Evolutionary conservation across 805 yeast species (phyloP).

Genomic region (Yarrowia porcina): DNA sequence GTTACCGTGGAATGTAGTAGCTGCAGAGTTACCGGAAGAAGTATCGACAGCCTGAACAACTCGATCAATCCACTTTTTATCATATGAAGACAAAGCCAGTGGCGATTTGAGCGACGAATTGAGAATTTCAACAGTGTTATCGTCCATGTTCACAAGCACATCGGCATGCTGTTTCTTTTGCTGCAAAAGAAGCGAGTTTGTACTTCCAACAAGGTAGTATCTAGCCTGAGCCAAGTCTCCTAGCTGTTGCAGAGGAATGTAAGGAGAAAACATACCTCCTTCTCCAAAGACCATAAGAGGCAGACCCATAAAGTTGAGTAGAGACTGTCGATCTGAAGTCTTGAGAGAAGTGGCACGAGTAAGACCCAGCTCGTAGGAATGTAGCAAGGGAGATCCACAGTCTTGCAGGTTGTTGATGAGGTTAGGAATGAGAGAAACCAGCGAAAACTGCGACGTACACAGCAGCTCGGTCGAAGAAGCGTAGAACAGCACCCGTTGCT

Average conservation of each 20-base stretch:
- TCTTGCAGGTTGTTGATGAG: constrained; percentile 68
- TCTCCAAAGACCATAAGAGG: constrained; percentile 83
- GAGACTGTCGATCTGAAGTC: constrained; percentile 73
- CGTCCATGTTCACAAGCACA: constrained; percentile 66
- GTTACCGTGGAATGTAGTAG: constrained; percentile 54
- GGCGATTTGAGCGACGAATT: constrained; percentile 44
- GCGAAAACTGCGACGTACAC: constrained; percentile 77
- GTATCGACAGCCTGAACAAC: constrained; percentile 52
- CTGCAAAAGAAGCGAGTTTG: constrained; percentile 74
- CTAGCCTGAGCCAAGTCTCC: constrained; percentile 63
- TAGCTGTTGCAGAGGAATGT: constrained; percentile 88
- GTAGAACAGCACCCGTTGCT: constrained; percentile 69
- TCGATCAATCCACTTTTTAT: constrained; percentile 69
- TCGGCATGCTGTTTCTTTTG: constrained; percentile 64
- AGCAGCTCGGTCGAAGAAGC: constrained; percentile 75
- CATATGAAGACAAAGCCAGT: constrained; percentile 53
- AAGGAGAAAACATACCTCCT: constrained; percentile 88
- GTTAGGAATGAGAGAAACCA: constrained; percentile 80
- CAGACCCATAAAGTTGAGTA: constrained; percentile 76
- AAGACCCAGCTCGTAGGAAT: constrained; percentile 51
- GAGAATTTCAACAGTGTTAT: constrained; percentile 38
- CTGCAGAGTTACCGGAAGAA: not conserved
- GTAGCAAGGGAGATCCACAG: constrained; percentile 73
- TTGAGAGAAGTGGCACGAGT: constrained; percentile 62
- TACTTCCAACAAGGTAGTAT: constrained; percentile 78